Conservation (phyloP, 169 alveolate species). For the Babesia microti region DNA sequence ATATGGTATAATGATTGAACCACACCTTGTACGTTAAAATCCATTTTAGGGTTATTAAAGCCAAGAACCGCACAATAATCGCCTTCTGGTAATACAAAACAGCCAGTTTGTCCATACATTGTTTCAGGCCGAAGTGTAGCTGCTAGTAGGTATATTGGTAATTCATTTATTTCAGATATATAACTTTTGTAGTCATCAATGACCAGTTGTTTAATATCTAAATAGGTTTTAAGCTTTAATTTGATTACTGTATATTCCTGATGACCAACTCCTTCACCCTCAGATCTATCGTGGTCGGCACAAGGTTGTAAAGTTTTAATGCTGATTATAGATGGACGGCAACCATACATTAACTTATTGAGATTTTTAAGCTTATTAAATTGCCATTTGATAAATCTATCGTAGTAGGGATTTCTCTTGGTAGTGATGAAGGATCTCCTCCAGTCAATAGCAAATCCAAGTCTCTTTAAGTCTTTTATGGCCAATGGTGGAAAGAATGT, state of each 20-base stretch:
- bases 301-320: constrained; percentile 90
- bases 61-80: constrained; percentile 69
- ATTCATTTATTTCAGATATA: constrained; percentile 39
- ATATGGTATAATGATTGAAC: constrained; percentile 39
- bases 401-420: constrained; percentile 92
- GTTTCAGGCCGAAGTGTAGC: constrained; percentile 99
- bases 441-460: constrained; percentile 85
- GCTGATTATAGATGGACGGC: constrained; percentile 85
- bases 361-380: constrained; percentile 78
- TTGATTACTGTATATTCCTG: constrained; percentile 96
- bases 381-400: constrained; percentile 92
- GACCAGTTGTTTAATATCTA: constrained; percentile 4
- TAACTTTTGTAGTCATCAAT: constrained; percentile 13
- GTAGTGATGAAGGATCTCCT: constrained; percentile 98
- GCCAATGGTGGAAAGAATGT: constrained; percentile 94
- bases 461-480: constrained; percentile 74
- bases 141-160: constrained; percentile 80
- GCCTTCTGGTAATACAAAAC: constrained; percentile 93
- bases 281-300: constrained; percentile 93
- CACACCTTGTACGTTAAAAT: constrained; percentile 49
- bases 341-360: constrained; percentile 59
- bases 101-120: constrained; percentile 97
- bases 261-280: constrained; percentile 74
- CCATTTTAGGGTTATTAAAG: constrained; percentile 38
- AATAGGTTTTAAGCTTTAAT: constrained; percentile 35